Evolutionary conservation across 768 basidiomycete species (phyloP).

Genomic region (Termitomyces sp.): DNA sequence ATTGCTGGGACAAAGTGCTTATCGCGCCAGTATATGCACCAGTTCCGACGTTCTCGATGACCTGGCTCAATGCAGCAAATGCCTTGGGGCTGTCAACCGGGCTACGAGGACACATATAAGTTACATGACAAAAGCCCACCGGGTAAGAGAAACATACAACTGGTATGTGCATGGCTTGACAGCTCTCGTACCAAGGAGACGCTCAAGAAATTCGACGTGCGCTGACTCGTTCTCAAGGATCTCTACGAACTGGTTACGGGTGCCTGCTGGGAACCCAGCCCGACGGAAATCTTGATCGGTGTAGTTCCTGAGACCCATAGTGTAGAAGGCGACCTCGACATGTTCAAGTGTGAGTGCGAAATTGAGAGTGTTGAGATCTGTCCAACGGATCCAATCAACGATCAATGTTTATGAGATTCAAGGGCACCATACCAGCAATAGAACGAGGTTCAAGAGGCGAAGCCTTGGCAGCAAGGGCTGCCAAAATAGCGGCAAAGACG

Average conservation of each 20-base stretch:
- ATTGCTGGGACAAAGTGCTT: conserved; percentile 3
- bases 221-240: conserved; percentile 1
- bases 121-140: neutral
- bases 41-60: conserved; percentile 11
- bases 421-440: neutral
- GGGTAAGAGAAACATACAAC: conserved; percentile 3
- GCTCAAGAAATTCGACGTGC: conserved; percentile 4
- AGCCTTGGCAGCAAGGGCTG: conserved; percentile 1
- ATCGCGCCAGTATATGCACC: conserved; percentile 11
- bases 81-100: conserved; percentile 3
- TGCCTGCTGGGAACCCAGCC: conserved; percentile 7
- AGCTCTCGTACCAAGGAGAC: conserved; percentile 1
- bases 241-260: conserved; percentile 8
- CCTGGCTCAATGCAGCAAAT: conserved; percentile 5
- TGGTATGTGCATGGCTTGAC: conserved; percentile 7
- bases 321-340: conserved; percentile 12
- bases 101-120: neutral
- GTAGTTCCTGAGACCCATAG: conserved; percentile 6
- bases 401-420: neutral
- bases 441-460: neutral
- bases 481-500: conserved; percentile 4
- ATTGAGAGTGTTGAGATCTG: conserved; percentile 11
- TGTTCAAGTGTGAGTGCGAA: conserved; percentile 13
- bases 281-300: conserved; percentile 4
- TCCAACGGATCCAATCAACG: neutral